A percentile compares a stretch with the other conserved stretches of the same genome.
These are phyloP conservation scores for Fusarium sp. DNA, from an alignment of 2,329 filamentous ascomycete species.

Conservation along the genomic window DNA sequence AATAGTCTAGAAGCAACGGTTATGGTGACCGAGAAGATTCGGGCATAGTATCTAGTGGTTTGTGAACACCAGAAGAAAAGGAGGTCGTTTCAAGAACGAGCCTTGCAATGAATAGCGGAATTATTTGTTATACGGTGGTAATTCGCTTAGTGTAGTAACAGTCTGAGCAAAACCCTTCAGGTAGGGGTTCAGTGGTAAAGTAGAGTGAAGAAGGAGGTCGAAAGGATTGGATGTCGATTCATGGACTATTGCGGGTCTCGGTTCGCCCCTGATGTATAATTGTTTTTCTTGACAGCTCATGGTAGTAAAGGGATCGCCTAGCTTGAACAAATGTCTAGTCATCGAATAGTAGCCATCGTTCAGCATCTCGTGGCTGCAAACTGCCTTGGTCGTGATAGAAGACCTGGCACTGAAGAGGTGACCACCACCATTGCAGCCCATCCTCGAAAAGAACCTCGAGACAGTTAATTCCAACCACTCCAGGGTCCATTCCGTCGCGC, in stretches of 20 bases:
- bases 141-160: not conserved
- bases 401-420: not conserved
- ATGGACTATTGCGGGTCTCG: not conserved
- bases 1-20: too few species aligned
- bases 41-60: too few species aligned
- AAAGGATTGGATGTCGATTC: not conserved
- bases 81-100: too few species aligned
- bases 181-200: not conserved
- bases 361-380: not conserved
- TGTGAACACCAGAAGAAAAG: too few species aligned
- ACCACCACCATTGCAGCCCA: not conserved
- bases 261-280: not conserved
- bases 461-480: not conserved
- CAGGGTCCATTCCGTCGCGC: not conserved
- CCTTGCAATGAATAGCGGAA: too few species aligned
- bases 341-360: not conserved
- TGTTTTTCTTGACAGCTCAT: not conserved
- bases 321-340: not conserved
- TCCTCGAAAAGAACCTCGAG: not conserved
- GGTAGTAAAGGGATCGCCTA: not conserved
- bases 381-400: not conserved
- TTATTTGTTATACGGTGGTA: too few species aligned
- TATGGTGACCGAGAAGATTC: too few species aligned
- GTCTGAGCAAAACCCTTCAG: not conserved
- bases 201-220: not conserved